phyloP scores from a whole-genome alignment of 2,329 filamentous ascomycete genomes.

The Ceratocystis alfenasii region DNA sequence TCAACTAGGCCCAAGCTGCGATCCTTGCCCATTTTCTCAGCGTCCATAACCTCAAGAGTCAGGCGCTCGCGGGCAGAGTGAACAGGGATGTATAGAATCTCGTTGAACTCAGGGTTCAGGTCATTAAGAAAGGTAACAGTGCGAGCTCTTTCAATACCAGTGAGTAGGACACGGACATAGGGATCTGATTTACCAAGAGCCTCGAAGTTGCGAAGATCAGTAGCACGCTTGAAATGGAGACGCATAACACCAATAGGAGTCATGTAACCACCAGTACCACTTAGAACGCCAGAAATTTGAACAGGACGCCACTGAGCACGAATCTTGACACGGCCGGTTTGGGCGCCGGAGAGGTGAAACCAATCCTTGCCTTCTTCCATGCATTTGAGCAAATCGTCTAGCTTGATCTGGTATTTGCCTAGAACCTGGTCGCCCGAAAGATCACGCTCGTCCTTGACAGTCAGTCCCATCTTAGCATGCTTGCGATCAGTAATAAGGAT shows the following conservation, averaged over 20 bases:
- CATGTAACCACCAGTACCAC: conserved; percentile 75
- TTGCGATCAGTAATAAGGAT: conserved; percentile 90
- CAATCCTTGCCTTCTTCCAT: conserved; percentile 91
- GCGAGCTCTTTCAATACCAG: conserved; percentile 77
- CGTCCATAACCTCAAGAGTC: conserved; percentile 88
- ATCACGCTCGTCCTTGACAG: conserved; percentile 92
- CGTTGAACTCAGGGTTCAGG: conserved; percentile 88
- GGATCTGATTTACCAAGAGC: conserved; percentile 95
- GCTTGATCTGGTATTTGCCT: conserved; percentile 87
- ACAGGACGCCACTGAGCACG: conserved; percentile 92
- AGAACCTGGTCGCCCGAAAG: conserved; percentile 70
- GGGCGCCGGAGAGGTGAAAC: conserved; percentile 76
- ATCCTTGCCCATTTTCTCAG: conserved; percentile 84
- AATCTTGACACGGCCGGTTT: conserved; percentile 79
- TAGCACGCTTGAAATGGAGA: conserved; percentile 76
- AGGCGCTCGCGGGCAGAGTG: conserved; percentile 76
- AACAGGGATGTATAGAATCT: conserved; percentile 86
- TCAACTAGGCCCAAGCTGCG: conserved; percentile 75
- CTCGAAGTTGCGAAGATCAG: conserved; percentile 79
- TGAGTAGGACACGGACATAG: conserved; percentile 77
- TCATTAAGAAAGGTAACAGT: conserved; percentile 97
- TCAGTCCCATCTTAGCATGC: conserved; percentile 76
- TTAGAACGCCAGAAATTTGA: conserved; percentile 62
- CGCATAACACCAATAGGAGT: conserved; percentile 92
- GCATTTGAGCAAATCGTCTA: conserved; percentile 83